Evolutionary conservation across 1,284 basidiomycete genomes (phyloP), one percentile per base, ranked within the genome.

Genomic region (Cryptococcus sp.): DNA sequence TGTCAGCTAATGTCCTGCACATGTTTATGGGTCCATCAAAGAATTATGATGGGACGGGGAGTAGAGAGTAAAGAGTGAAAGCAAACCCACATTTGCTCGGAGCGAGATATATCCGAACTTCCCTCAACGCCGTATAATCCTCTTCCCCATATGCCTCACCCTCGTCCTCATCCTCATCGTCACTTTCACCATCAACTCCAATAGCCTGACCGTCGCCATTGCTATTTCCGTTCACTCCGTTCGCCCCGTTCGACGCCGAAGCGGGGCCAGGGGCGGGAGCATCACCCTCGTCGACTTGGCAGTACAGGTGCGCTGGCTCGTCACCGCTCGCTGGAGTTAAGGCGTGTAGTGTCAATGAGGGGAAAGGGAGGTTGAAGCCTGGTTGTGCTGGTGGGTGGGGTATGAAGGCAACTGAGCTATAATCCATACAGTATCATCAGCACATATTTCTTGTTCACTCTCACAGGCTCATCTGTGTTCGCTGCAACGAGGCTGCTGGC

Each of bases 261-360:
- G 44, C 17, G n/a, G 42, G 17, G 23, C 27, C 25, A 23, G 50
- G 17, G 23, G 40, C 25, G 20, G 54, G 54, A 15, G 68, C 66
- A 20, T 64, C 66, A 22, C 80, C 78, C 65, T 91, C 90, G 69
- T 92, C 90, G 3, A 95, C 83, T 71, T 96, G 93, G 72, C 91
- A 94, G 78, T 95, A 95, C 70, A 95, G 84, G 38, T 87, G 89
- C 2, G 89, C 87, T 0, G 74, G 66, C 13, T 49, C 80, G 80
- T 60, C 64, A 7, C 78, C 70, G 41, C 84, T 84, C 10, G 83
- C 82, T 46, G 90, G 86, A 0, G 90, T 90, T 53, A 93, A 84
- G 19, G 93, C 93, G 69, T 96, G 93, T 3, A 96, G 84, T 0
- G 90, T 93, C 67, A 96, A 88, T 5, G 86, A 81, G 17, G 89